Evolutionary conservation across 768 basidiomycete species (phyloP), one percentile per base, ranked within the genome.

Genomic region (Tulasnella sp.): DNA sequence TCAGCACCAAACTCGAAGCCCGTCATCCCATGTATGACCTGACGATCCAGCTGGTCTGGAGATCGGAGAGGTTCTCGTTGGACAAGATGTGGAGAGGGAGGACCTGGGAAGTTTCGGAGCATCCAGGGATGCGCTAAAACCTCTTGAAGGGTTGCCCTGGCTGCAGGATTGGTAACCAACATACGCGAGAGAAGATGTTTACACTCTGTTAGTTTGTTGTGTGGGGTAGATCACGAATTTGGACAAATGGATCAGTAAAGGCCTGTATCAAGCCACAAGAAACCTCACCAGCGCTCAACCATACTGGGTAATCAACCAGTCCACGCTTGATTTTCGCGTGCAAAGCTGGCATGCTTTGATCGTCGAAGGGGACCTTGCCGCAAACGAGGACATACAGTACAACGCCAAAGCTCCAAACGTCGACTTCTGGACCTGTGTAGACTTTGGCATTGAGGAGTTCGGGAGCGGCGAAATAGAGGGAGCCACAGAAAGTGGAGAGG

Each of bases 291-390:
- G 84, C 77, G 59, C 85, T 91, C 13, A 98, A 71, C 95, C 95
- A 99, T 2, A 86, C 85, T 0, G 93, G 93, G 61, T 98, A 98
- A 61, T 99, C 95, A 28, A 96, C 92, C 34, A 91, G 68, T 0
- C 95, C 93, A 4, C 92, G 79, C 66, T 99, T 99, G 67, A 99
- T 99, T 70, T 98, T 99, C 22, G 95, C 95, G 63, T 98, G 95
- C 47, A 99, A 69, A 0, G 95, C 95, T 1, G 95, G 93, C 95
- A 98, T 99, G 63, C 84, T 91, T 66, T 98, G 90, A 64, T 99
- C 95, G 60, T 99, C 95, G 63, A 99, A 98, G 0, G 95, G 93
- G 3, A 99, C 95, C 67, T 95, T 96, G 42, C 95, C 95, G 62
- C 93, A 99, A 0, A 99, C 92, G 45, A 99, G 75, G 16, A 95